These are phyloP conservation scores for Auriculariales sp. DNA, from an alignment of 768 basidiomycete genomes.

Conservation along the genomic window DNA sequence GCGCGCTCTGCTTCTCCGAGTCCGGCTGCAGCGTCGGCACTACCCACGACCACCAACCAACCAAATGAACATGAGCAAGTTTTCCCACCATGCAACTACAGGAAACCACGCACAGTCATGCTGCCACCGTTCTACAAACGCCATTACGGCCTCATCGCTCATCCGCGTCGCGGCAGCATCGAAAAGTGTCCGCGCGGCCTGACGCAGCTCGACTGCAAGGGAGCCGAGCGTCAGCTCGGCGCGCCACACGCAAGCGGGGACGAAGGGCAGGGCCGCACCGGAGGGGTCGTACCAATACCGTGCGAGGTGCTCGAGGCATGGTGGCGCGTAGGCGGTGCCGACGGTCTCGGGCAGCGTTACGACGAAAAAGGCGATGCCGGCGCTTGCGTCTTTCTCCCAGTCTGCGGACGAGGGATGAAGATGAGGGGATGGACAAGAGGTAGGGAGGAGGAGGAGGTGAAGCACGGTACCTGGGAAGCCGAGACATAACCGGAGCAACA, in stretches of 20 bases:
- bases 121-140: conserved; percentile 48
- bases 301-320: conserved; percentile 62
- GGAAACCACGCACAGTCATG: conserved; percentile 33
- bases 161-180: conserved; percentile 57
- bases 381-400: conserved; percentile 49
- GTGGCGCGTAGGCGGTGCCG: conserved; percentile 45
- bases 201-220: conserved; percentile 51
- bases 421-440: neutral
- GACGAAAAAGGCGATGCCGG: conserved; percentile 69
- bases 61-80: conserved; percentile 4
- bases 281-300: conserved; percentile 62
- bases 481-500: conserved; percentile 56
- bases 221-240: neutral
- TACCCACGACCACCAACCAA: conserved; percentile 14
- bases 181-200: conserved; percentile 64
- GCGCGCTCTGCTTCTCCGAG: conserved; percentile 40
- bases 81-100: neutral
- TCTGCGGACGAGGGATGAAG: conserved; percentile 27
- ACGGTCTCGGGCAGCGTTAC: conserved; percentile 50
- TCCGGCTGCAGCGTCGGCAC: conserved; percentile 50
- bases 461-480: conserved; percentile 46
- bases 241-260: neutral
- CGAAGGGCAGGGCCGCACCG: conserved; percentile 29
- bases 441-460: neutral
- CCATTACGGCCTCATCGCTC: conserved; percentile 49